Conservation (phyloP, 2,329 filamentous ascomycete species). For the Sporothrix brunneoviolacea region DNA sequence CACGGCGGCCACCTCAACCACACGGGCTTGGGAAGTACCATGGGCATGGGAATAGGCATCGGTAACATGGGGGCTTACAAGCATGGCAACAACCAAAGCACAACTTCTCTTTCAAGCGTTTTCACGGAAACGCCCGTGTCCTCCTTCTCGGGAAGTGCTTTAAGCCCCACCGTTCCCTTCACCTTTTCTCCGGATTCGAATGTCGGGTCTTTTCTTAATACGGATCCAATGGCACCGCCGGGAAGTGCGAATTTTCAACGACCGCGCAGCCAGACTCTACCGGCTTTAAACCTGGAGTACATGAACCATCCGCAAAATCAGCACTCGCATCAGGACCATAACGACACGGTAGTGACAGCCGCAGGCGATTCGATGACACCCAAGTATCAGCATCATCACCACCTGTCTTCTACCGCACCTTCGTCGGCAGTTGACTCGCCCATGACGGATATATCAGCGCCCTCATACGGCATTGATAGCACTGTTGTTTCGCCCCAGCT, state of each 20-base stretch:
- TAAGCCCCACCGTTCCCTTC: constrained; percentile 70
- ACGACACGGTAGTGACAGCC: not conserved
- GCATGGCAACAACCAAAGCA: constrained; percentile 59
- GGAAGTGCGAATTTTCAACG: constrained; percentile 55
- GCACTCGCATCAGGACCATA: constrained; percentile 21
- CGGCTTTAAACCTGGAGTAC: constrained; percentile 59
- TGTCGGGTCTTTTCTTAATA: constrained; percentile 53
- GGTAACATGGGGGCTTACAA: constrained; percentile 39
- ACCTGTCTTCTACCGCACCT: constrained; percentile 39
- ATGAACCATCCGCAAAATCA: constrained; percentile 39
- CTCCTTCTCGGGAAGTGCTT: constrained; percentile 63
- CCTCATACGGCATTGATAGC: constrained; percentile 33
- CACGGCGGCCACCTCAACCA: constrained; percentile 17
- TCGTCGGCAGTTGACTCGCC: constrained; percentile 49
- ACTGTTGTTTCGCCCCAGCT: constrained; percentile 37
- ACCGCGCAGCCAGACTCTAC: constrained; percentile 83
- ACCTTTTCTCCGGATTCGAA: constrained; percentile 69
- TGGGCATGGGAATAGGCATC: constrained; percentile 9
- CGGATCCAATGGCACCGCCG: constrained; percentile 33
- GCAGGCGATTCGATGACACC: constrained; percentile 33
- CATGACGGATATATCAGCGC: constrained; percentile 37
- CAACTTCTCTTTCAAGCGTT: constrained; percentile 60
- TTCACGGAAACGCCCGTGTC: constrained; percentile 58
- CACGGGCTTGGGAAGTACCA: constrained; percentile 26
- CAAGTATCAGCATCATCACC: constrained; percentile 52